Evolutionary conservation across 2,329 filamentous ascomycete genomes (phyloP), one percentile per base, ranked within the genome.

Genomic region (Colletotrichum cuscutae): DNA sequence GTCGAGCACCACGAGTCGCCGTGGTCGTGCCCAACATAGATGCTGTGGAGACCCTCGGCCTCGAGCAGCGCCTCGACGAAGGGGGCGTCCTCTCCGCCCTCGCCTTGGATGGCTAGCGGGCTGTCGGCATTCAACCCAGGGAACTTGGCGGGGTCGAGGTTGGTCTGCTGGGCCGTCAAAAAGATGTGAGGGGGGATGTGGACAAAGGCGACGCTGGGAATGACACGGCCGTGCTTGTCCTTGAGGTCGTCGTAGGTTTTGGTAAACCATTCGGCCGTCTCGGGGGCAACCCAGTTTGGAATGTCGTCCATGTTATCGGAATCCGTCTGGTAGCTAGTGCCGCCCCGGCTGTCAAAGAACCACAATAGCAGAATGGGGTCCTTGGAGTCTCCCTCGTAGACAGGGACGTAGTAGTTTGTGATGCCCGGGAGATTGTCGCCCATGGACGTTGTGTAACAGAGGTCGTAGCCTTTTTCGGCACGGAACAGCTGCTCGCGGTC

Each of bases 11-110:
- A 87, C 30, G 84, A 82, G 76, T 86, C 80, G 0, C 84, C 84
- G 74, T 91, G 89, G 74, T 91, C 88, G 76, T 91, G 89, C 0
- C 89, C 89, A n/a, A 82, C 81, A 78, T 90, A 87, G 26, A 89
- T 77, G 35, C 80, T 86, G 69, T 86, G 82, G 37, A 90, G 72
- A 0, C 87, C 86, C 8, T 83, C 76, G 0, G 85, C 87, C 5
- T 83, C 78, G 2, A 84, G 77, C 5, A 91, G 77, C 0, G 87
- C 86, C 60, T 84, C 75, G 84, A 90, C 87, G 74, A 92, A 90
- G 0, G 82, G 80, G 0, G 79, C 76, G 73, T 90, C 88, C 61
- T 86, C 76, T 24, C 76, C 71, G 9, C 77, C 78, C 78, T 80
- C 74, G 74, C 13, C 86, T 77, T 42, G 83, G 78, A 22, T 77